Conservation (phyloP, 1,284 basidiomycete genomes). For the Ganoderma resinaceum region DNA sequence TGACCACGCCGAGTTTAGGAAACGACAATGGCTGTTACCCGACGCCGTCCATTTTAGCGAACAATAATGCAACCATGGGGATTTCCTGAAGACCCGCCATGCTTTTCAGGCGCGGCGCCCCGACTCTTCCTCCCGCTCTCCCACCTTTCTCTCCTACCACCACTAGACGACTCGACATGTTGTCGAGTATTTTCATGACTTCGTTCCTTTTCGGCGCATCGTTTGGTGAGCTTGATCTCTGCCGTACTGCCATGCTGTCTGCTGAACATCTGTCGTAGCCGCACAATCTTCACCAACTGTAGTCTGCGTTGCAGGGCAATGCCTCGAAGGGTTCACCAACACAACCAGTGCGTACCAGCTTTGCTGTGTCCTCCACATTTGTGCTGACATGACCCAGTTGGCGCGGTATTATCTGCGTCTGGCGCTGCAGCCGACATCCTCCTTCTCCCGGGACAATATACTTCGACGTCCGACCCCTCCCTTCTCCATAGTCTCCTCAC, state of each 20-base stretch:
- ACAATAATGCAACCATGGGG: conserved; percentile 39
- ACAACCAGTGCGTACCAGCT: conserved; percentile 60
- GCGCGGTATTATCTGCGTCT: conserved; percentile 63
- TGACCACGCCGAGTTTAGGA: conserved; percentile 20
- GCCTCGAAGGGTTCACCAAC: conserved; percentile 76
- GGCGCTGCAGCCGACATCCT: conserved; percentile 59
- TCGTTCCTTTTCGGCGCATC: conserved; percentile 52
- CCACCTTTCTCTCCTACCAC: conserved; percentile 29
- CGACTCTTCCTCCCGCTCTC: conserved; percentile 32
- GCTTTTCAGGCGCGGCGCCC: conserved; percentile 31
- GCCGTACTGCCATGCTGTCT: background rate
- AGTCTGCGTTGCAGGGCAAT: conserved; percentile 84
- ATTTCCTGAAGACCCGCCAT: conserved; percentile 29
- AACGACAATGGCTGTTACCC: conserved; percentile 29
- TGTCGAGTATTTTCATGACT: conserved; percentile 52
- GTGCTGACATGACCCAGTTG: conserved; percentile 53
- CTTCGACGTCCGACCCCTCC: conserved; percentile 71
- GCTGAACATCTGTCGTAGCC: conserved; percentile 37
- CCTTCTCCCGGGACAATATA: conserved; percentile 78
- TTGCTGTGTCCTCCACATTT: conserved; percentile 10
- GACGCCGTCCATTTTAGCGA: conserved; percentile 23
- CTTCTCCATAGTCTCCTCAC: conserved; percentile 72
- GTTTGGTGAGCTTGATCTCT: conserved; percentile 48
- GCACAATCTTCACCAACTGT: conserved; percentile 67
- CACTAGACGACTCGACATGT: conserved; percentile 47